A percentile compares a stretch with the other conserved stretches of the same genome.
Conservation (phyloP, 306 rosid genomes). For the Casuarina cunninghamiana region DNA sequence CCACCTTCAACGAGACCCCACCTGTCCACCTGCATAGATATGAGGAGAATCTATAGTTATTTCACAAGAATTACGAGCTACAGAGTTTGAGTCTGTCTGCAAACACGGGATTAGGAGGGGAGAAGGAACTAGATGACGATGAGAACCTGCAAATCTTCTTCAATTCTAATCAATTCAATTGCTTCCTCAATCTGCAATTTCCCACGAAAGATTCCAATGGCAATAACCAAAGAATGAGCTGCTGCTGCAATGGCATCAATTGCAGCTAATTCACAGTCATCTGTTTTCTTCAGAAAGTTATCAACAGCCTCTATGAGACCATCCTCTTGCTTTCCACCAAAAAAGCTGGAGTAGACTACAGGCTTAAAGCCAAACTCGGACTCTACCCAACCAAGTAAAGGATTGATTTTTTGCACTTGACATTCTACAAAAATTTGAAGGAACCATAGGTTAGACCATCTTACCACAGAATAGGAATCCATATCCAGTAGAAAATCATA, state of each 20-base stretch:
- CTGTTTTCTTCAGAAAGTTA: conserved; percentile 56
- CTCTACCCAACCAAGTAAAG: conserved; percentile 75
- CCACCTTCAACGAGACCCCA: conserved; percentile 99
- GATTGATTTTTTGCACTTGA: conserved; percentile 86
- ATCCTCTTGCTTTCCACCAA: conserved; percentile 80
- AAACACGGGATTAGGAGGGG: not conserved
- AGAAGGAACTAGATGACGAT: not conserved
- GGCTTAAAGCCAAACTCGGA: conserved; percentile 89
- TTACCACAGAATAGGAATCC: not conserved
- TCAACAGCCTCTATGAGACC: conserved; percentile 66
- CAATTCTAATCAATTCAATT: conserved; percentile 76
- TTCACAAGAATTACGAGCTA: not conserved
- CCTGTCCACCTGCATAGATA: conserved; percentile 61
- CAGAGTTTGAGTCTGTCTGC: not conserved
- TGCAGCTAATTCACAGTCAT: conserved; percentile 83
- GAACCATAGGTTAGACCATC: conserved; percentile 14
- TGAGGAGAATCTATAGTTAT: not conserved
- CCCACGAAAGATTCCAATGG: conserved; percentile 57
- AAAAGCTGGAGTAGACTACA: conserved; percentile 60
- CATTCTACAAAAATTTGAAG: conserved; percentile 46
- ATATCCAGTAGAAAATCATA: not conserved
- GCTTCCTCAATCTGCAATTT: conserved; percentile 80
- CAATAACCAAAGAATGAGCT: conserved; percentile 72
- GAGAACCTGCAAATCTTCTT: conserved; percentile 90
- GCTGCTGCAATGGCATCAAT: conserved; percentile 82